phyloP scores from a whole-genome alignment of 2,329 filamentous ascomycete species.

The Sarocladiaceae sp. region DNA sequence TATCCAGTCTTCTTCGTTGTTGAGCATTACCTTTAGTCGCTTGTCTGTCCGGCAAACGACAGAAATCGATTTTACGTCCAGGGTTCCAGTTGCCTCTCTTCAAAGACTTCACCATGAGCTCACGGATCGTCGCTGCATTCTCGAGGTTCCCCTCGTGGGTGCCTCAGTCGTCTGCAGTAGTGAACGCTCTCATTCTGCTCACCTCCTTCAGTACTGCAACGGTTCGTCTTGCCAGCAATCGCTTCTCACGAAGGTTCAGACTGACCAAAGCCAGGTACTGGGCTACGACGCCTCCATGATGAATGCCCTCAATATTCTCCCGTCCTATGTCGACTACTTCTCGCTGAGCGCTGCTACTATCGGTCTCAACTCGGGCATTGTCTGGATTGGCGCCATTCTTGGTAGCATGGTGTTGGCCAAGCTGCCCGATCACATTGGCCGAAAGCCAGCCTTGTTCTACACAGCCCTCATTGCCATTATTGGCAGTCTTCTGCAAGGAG shows the following conservation, averaged over 20 bases:
- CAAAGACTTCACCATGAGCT: background rate
- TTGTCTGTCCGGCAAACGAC: too few species aligned
- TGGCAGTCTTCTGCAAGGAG: constrained; percentile 43
- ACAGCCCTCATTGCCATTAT: constrained; percentile 30
- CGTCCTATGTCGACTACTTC: background rate
- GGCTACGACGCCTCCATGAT: background rate
- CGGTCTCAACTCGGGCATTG: constrained; percentile 5
- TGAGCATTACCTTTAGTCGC: too few species aligned
- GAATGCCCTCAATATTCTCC: background rate
- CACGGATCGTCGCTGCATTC: background rate
- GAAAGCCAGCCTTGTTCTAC: constrained; percentile 17
- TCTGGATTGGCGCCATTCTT: constrained; percentile 1
- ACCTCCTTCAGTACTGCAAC: background rate
- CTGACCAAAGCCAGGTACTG: background rate
- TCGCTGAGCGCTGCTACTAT: background rate
- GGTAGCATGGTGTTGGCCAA: background rate
- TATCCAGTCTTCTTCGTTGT: too few species aligned
- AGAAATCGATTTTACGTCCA: background rate
- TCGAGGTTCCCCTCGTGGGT: background rate
- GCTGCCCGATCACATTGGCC: constrained; percentile 1
- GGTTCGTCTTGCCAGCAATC: background rate
- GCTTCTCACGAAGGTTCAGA: background rate
- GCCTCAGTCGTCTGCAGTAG: background rate
- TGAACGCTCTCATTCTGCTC: background rate
- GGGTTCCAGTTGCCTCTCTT: too few species aligned